phyloP scores from a whole-genome alignment of 345 rosid species.

The Linum usitatissimum region DNA sequence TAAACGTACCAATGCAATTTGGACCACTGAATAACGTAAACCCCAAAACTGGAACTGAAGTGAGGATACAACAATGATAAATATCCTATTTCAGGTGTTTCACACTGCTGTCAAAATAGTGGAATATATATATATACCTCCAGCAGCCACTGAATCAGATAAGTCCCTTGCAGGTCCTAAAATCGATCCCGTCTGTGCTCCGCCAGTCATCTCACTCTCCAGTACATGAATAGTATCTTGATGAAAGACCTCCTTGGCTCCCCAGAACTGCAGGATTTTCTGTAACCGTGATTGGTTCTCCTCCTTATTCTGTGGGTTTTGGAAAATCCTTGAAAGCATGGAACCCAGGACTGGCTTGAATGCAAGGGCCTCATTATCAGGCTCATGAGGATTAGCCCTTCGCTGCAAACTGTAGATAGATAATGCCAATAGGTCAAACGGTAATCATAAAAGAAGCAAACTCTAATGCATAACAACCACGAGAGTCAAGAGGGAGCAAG shows the following conservation, averaged over 20 bases:
- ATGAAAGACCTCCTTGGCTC: constrained; percentile 86
- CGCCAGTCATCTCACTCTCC: constrained; percentile 82
- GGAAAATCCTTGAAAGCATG: constrained; percentile 85
- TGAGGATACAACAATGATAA: background rate
- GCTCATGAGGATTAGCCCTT: constrained; percentile 65
- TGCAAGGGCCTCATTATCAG: constrained; percentile 89
- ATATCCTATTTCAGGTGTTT: background rate
- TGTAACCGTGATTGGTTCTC: constrained; percentile 79
- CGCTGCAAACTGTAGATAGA: constrained; percentile 59
- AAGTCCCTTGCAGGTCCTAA: constrained; percentile 45
- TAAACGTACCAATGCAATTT: too few species aligned
- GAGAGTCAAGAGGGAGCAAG: too few species aligned
- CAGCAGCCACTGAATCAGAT: constrained; percentile 29
- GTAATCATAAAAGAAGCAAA: constrained; percentile 5
- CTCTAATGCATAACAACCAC: background rate
- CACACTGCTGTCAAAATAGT: background rate
- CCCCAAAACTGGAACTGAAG: background rate
- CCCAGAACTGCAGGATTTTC: constrained; percentile 94
- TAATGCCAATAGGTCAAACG: background rate
- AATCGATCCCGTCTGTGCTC: constrained; percentile 42
- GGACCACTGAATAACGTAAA: too few species aligned
- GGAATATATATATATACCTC: constrained; percentile 18
- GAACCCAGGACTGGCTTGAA: constrained; percentile 79
- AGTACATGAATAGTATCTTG: constrained; percentile 65
- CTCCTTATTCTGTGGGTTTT: constrained; percentile 72